A percentile compares a stretch with the other conserved stretches of the same genome.
phyloP scores from a whole-genome alignment of 176 grass and related monocot species.

The Elaeis guineensis region DNA sequence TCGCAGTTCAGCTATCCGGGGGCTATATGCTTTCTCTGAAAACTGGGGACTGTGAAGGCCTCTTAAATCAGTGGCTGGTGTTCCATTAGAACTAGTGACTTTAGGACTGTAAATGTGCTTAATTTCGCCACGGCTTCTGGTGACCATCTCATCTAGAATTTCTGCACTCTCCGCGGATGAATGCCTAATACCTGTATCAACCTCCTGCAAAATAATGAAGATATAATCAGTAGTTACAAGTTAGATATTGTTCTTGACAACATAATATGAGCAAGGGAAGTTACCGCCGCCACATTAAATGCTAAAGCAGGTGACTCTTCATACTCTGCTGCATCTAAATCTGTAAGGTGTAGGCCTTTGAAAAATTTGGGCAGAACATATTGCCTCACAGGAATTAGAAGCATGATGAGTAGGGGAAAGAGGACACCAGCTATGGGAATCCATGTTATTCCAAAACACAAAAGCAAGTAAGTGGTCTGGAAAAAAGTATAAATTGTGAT shows the following conservation, averaged over 20 bases:
- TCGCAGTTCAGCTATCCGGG: conserved; percentile 46
- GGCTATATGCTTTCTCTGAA: conserved; percentile 77
- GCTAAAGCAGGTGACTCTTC: conserved; percentile 86
- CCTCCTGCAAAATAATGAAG: conserved; percentile 49
- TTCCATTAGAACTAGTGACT: conserved; percentile 78
- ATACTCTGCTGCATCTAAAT: conserved; percentile 80
- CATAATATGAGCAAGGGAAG: conserved; percentile 1
- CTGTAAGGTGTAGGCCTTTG: conserved; percentile 88
- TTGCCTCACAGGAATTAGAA: conserved; percentile 87
- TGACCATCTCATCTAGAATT: conserved; percentile 80
- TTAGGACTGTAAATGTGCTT: conserved; percentile 88
- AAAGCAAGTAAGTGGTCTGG: conserved; percentile 71
- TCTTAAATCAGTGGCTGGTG: conserved; percentile 58
- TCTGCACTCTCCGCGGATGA: conserved; percentile 45
- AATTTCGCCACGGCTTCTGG: conserved; percentile 86
- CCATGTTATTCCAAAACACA: conserved; percentile 99
- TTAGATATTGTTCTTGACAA: neutral
- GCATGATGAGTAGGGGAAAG: conserved; percentile 98
- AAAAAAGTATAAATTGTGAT: conserved; percentile 86
- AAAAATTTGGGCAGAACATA: conserved; percentile 91
- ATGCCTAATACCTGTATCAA: conserved; percentile 28
- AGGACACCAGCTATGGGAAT: conserved; percentile 95
- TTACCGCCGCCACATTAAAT: conserved; percentile 55
- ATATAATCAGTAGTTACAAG: too few species aligned
- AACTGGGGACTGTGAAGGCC: conserved; percentile 55